phyloP scores from a whole-genome alignment of 169 alveolate species.

The Eimeria acervulina region DNA sequence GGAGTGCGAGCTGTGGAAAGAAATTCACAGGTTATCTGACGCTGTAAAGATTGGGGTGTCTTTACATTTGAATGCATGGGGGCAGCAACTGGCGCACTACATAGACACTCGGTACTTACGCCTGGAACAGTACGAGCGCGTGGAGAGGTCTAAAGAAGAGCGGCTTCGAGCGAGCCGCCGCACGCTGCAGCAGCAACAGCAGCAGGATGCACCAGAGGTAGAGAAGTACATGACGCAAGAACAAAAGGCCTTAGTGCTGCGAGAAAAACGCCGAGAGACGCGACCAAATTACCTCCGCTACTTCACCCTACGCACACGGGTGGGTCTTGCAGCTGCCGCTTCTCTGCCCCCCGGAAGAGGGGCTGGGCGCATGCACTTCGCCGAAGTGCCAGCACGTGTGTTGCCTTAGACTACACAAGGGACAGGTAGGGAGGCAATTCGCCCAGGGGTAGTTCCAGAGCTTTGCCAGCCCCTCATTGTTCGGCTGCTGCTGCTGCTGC shows the following conservation, averaged over 20 bases:
- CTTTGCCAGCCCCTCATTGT: neutral
- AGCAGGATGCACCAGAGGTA: neutral
- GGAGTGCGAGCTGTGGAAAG: slow-evolving; percentile 60
- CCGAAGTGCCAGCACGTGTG: neutral
- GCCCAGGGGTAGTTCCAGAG: too few relatives aligned
- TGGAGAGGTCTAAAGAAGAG: neutral
- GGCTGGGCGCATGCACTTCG: neutral
- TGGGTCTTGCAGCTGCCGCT: neutral
- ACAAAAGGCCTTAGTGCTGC: slow-evolving; percentile 11
- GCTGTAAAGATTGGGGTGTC: slow-evolving; percentile 52
- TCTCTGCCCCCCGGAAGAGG: neutral
- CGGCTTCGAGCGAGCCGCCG: slow-evolving; percentile 22
- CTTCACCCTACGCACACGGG: slow-evolving; percentile 65
- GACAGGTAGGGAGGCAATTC: too few relatives aligned
- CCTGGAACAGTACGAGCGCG: slow-evolving; percentile 70
- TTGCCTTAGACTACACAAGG: neutral
- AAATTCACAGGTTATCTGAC: slow-evolving; percentile 26
- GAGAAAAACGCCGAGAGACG: neutral
- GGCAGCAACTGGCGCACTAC: slow-evolving; percentile 67
- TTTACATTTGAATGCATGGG: slow-evolving; percentile 55
- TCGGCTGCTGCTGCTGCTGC: neutral
- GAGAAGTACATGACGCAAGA: slow-evolving; percentile 58
- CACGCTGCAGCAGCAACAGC: neutral
- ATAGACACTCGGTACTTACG: slow-evolving; percentile 65
- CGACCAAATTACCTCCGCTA: slow-evolving; percentile 17